Conservation (phyloP, 768 basidiomycete genomes). For the Suillus plorans region DNA sequence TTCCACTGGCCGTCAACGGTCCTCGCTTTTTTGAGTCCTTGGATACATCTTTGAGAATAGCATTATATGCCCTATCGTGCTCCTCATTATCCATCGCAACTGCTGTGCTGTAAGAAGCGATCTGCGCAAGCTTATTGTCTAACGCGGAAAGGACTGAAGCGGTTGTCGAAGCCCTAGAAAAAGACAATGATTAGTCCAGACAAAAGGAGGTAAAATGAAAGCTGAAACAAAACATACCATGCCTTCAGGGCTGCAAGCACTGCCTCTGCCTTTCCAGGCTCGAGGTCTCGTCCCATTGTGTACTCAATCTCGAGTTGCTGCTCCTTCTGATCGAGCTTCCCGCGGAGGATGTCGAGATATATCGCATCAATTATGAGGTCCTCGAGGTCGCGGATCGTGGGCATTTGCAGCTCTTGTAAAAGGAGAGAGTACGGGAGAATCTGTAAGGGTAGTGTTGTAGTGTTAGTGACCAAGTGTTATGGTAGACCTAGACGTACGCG, state of each 20-base stretch:
- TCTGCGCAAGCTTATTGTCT: slow-evolving; percentile 62
- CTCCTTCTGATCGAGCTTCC: slow-evolving; percentile 91
- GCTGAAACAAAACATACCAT: slow-evolving; percentile 47
- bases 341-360: slow-evolving; percentile 86
- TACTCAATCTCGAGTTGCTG: slow-evolving; percentile 90
- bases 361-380: slow-evolving; percentile 97
- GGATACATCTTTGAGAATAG: slow-evolving; percentile 56
- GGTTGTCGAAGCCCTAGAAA: slow-evolving; percentile 65
- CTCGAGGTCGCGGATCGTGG: slow-evolving; percentile 85
- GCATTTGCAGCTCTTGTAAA: slow-evolving; percentile 67
- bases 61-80: slow-evolving; percentile 55
- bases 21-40: slow-evolving; percentile 53
- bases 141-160: slow-evolving; percentile 69
- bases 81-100: slow-evolving; percentile 45
- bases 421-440: slow-evolving; percentile 81
- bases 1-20: slow-evolving; percentile 16
- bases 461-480: not conserved
- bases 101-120: slow-evolving; percentile 44
- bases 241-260: slow-evolving; percentile 61
- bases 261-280: slow-evolving; percentile 63
- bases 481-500: slow-evolving; percentile 52
- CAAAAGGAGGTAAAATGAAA: not conserved
- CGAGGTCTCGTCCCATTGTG: slow-evolving; percentile 90
- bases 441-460: slow-evolving; percentile 35
- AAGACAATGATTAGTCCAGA: slow-evolving; percentile 13